A percentile compares a stretch with the other conserved stretches of the same genome.
Conservation (phyloP, 164 flowering plant genomes). For the Magnolia sinica region DNA sequence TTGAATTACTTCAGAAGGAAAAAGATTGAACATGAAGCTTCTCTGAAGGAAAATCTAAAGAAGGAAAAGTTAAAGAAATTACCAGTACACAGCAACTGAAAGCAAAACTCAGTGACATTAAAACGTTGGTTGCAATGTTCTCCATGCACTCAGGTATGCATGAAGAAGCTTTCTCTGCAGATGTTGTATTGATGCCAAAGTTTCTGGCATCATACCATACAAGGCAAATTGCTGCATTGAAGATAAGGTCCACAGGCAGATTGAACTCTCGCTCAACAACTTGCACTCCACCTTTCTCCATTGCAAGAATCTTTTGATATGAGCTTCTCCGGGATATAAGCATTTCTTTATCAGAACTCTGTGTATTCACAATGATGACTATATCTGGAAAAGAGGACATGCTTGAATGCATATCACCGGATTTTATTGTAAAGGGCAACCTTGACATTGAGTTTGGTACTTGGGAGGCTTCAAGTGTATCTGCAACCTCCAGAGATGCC, state of each 20-base stretch:
- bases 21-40: neutral
- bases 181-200: slow-evolving; percentile 44
- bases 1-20: neutral
- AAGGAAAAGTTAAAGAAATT: slow-evolving; percentile 14
- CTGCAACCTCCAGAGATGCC: slow-evolving; percentile 21
- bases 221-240: slow-evolving; percentile 68
- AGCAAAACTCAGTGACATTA: slow-evolving; percentile 76
- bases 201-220: slow-evolving; percentile 76
- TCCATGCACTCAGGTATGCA: slow-evolving; percentile 58
- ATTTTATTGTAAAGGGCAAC: slow-evolving; percentile 13
- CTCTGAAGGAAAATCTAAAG: neutral
- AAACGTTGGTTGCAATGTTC: slow-evolving; percentile 66
- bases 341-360: slow-evolving; percentile 67
- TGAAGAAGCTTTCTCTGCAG: slow-evolving; percentile 47
- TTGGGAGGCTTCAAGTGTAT: slow-evolving; percentile 19
- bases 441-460: slow-evolving; percentile 26
- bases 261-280: slow-evolving; percentile 81
- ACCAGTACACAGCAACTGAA: slow-evolving; percentile 90
- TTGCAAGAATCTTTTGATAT: slow-evolving; percentile 72
- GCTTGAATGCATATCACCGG: slow-evolving; percentile 21
- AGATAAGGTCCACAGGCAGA: slow-evolving; percentile 76
- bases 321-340: slow-evolving; percentile 81
- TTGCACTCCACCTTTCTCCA: slow-evolving; percentile 82
- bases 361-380: slow-evolving; percentile 72
- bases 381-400: slow-evolving; percentile 33